A percentile compares a stretch with the other conserved stretches of the same genome.
phyloP scores from a whole-genome alignment of 1,284 basidiomycete genomes.

The Hortiboletus rubellus region DNA sequence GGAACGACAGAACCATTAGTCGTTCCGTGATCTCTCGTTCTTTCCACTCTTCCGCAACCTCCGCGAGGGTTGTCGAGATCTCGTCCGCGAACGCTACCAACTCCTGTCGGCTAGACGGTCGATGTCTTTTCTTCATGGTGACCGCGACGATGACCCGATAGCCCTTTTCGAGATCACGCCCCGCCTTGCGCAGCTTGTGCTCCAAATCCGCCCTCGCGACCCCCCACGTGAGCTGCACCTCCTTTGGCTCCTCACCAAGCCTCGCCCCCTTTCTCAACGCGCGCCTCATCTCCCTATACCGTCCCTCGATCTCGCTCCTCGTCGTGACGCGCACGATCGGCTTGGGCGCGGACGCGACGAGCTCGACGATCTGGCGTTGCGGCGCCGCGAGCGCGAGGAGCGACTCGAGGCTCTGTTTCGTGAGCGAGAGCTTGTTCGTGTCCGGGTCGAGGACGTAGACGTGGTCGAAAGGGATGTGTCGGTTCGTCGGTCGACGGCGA shows the following conservation, averaged over 20 bases:
- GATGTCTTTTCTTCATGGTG: constrained; percentile 47
- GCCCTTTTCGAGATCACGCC: constrained; percentile 60
- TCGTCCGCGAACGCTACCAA: constrained; percentile 45
- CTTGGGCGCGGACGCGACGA: constrained; percentile 45
- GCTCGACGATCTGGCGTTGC: constrained; percentile 49
- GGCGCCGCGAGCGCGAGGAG: constrained; percentile 37
- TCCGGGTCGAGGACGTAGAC: constrained; percentile 54
- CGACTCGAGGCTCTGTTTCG: constrained; percentile 39
- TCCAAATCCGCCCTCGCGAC: constrained; percentile 58
- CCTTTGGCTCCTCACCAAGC: constrained; percentile 52
- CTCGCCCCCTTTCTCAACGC: constrained; percentile 36
- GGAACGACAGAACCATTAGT: constrained; percentile 46
- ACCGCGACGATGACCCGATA: constrained; percentile 60
- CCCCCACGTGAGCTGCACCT: constrained; percentile 74
- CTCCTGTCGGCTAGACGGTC: constrained; percentile 33
- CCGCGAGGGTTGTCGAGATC: constrained; percentile 42
- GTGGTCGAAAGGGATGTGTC: constrained; percentile 38
- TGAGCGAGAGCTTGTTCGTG: constrained; percentile 43
- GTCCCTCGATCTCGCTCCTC: constrained; percentile 37
- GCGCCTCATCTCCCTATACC: constrained; percentile 38
- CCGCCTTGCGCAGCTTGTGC: constrained; percentile 66
- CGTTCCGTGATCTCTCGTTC: constrained; percentile 40
- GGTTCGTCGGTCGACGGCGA: constrained; percentile 27
- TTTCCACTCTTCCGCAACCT: constrained; percentile 55
- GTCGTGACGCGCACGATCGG: constrained; percentile 56